Evolutionary conservation across 2,329 filamentous ascomycete genomes (phyloP).

Genomic region (Cladorrhinum sp.): DNA sequence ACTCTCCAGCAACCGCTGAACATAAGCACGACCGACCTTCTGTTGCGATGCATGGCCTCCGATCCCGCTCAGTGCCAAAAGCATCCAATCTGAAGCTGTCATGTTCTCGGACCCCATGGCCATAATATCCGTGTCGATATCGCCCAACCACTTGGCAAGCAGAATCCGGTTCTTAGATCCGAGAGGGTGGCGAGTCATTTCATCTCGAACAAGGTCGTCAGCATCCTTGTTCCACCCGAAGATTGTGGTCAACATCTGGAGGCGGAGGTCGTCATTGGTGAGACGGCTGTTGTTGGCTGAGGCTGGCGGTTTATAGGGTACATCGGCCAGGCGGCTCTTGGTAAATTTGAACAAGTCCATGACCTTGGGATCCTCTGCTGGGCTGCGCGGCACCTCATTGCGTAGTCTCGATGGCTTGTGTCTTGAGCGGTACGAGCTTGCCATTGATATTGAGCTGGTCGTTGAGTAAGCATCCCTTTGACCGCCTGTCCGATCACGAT

Average conservation of each 20-base stretch:
- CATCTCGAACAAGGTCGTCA: conserved; percentile 76
- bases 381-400: conserved; percentile 76
- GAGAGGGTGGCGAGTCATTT: conserved; percentile 69
- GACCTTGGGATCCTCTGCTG: conserved; percentile 63
- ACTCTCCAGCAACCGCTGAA: conserved; percentile 83
- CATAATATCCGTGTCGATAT: conserved; percentile 78
- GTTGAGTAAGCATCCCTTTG: conserved; percentile 57
- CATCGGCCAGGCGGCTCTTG: conserved; percentile 73
- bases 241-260: conserved; percentile 88
- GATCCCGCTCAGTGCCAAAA: conserved; percentile 86
- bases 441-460: conserved; percentile 47
- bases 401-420: conserved; percentile 67
- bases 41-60: conserved; percentile 75
- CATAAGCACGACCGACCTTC: conserved; percentile 85
- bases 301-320: conserved; percentile 73
- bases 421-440: conserved; percentile 45
- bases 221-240: conserved; percentile 94
- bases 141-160: conserved; percentile 88
- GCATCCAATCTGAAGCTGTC: conserved; percentile 95
- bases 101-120: conserved; percentile 78
- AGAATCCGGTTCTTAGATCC: conserved; percentile 78
- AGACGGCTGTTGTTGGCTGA: conserved; percentile 55
- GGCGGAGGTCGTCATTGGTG: conserved; percentile 75
- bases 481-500: conserved; percentile 21
- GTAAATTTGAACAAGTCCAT: conserved; percentile 85